These are phyloP conservation scores for Drosera capensis DNA, from an alignment of 148 eudicot genomes.

Conservation along the genomic window DNA sequence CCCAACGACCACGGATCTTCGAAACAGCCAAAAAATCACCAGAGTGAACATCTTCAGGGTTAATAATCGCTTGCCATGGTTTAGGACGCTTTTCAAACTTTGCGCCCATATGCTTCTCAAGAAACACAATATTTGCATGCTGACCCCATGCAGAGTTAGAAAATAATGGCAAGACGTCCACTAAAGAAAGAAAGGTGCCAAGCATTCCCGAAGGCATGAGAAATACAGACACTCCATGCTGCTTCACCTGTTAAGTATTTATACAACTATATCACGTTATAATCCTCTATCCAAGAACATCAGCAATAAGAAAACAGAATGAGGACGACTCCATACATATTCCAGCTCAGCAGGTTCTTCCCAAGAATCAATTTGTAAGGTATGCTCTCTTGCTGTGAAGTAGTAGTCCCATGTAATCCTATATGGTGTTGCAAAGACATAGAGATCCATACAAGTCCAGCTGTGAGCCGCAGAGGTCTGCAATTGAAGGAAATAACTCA, in stretches of 20 bases:
- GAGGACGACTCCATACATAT: conserved; percentile 42
- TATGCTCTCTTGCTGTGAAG: conserved; percentile 68
- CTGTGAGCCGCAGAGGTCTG: conserved; percentile 86
- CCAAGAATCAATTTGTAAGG: conserved; percentile 72
- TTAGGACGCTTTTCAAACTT: conserved; percentile 66
- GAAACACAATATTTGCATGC: conserved; percentile 70
- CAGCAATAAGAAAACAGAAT: neutral
- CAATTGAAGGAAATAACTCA: conserved; percentile 4
- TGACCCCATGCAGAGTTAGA: conserved; percentile 88
- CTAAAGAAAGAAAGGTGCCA: conserved; percentile 80
- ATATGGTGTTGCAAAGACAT: conserved; percentile 93
- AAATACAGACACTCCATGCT: conserved; percentile 90
- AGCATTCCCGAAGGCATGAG: conserved; percentile 99
- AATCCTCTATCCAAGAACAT: neutral
- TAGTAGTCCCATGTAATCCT: conserved; percentile 95
- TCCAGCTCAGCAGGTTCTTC: conserved; percentile 93
- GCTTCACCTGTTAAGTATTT: conserved; percentile 62
- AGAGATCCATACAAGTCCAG: conserved; percentile 97
- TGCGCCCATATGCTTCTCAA: conserved; percentile 93
- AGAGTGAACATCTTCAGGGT: conserved; percentile 83
- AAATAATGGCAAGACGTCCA: conserved; percentile 84
- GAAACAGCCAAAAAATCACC: conserved; percentile 94
- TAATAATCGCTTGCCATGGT: conserved; percentile 61
- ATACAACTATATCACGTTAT: conserved; percentile 9
- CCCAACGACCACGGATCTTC: conserved; percentile 99